These are phyloP conservation scores for Plasmodium knowlesi DNA, from an alignment of 169 alveolate genomes.

Conservation along the genomic window DNA sequence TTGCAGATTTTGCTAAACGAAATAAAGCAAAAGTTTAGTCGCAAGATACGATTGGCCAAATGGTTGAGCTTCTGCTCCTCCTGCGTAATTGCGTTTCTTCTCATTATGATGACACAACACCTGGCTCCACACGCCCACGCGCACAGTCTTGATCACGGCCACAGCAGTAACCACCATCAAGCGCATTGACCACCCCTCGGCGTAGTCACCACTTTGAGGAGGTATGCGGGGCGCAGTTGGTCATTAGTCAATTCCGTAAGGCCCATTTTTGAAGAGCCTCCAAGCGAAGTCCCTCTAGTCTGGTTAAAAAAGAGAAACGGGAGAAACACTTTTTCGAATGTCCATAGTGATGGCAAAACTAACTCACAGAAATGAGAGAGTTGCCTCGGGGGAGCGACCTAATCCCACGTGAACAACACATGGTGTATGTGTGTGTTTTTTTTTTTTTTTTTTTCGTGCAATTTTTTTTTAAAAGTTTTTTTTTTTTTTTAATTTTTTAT, in stretches of 20 bases:
- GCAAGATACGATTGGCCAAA: conserved; percentile 27
- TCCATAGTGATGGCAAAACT: neutral
- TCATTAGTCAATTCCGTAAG: too few species aligned
- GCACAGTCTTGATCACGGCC: neutral
- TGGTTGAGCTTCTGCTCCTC: conserved; percentile 63
- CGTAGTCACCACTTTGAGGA: neutral
- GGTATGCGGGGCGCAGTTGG: neutral
- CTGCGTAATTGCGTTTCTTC: conserved; percentile 33
- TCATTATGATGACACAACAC: conserved; percentile 4
- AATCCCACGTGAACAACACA: neutral
- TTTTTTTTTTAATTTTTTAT: neutral
- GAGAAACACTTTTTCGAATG: neutral
- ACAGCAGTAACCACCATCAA: neutral
- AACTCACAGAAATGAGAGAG: neutral
- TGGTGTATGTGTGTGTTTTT: neutral
- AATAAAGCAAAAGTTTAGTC: conserved; percentile 25
- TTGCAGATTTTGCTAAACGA: conserved; percentile 61
- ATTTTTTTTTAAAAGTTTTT: neutral
- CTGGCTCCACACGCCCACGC: conserved; percentile 26
- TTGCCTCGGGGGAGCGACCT: neutral
- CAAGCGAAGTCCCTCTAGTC: neutral
- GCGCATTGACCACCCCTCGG: neutral
- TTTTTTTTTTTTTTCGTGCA: neutral
- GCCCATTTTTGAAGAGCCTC: too few species aligned
- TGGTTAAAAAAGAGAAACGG: neutral